These are phyloP conservation scores for Phytopythium mirpurense DNA, from an alignment of 352 stramenopile genomes.

Conservation along the genomic window DNA sequence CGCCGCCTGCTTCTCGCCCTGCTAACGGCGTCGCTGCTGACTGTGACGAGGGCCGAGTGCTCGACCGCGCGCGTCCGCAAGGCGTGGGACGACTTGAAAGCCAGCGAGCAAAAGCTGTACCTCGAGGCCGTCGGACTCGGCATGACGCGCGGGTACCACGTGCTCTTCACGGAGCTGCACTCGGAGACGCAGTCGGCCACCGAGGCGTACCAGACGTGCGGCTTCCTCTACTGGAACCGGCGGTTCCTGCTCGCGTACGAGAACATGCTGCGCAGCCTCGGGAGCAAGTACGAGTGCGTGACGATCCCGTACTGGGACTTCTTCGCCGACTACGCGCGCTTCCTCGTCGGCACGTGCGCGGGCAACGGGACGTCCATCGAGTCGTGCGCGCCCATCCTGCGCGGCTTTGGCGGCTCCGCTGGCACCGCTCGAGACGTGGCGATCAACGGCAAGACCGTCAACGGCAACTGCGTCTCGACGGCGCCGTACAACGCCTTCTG, in stretches of 20 bases:
- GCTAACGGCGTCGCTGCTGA: neutral
- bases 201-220: conserved; percentile 35
- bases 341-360: conserved; percentile 17
- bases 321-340: conserved; percentile 38
- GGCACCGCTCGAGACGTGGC: conserved; percentile 13
- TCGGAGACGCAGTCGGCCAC: conserved; percentile 19
- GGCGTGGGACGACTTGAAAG: conserved; percentile 22
- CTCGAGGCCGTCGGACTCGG: conserved; percentile 21
- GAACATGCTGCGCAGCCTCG: conserved; percentile 47
- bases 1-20: neutral
- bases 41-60: neutral
- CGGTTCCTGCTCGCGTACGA: conserved; percentile 45
- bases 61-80: conserved; percentile 14
- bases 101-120: conserved; percentile 25
- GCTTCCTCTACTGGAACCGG: conserved; percentile 48
- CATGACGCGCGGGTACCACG: conserved; percentile 30
- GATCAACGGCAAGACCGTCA: conserved; percentile 21
- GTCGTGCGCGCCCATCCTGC: conserved; percentile 31
- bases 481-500: conserved; percentile 28
- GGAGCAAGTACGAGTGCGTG: conserved; percentile 23
- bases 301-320: conserved; percentile 61
- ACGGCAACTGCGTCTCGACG: conserved; percentile 22
- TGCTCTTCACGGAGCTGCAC: conserved; percentile 30
- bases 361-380: conserved; percentile 19
- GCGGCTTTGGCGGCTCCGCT: conserved; percentile 25